Base-by-base conservation (phyloP, 768 basidiomycete genomes). In the Hydnomerulius pinastri region DNA sequence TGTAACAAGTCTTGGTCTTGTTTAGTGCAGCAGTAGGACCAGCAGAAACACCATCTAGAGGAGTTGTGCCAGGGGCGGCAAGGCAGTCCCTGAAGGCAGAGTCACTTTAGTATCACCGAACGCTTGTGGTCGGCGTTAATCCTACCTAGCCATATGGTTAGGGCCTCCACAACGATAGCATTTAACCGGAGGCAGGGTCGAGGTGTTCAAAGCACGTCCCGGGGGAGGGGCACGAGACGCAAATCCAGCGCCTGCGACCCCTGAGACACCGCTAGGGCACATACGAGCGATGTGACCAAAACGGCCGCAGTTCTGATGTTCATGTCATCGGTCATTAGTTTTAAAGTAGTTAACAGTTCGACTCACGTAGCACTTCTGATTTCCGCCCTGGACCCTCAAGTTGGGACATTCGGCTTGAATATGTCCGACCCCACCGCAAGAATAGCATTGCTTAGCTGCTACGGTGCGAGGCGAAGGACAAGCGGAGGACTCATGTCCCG, bases 391-490 rank as follows among this genome's bases (percentile, higher is more conserved):
- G 25, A 87, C 69, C 65, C 89, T 83, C 67, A 91, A 71, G 65
- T 80, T 92, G 18, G 89, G 90, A 58, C 90, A 92, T 63, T 92
- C 90, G 42, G 90, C 89, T 70, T 88, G 86, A 58, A 91, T 87
- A 66, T 94, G 90, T 53, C 93, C 93, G 57, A 97, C 83, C 45
- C 92, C 94, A 21, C 92, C 90, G 62, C 92, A 97, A 32, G 87
- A 87, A 69, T 94, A 96, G 67, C 93, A 96, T 70, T 95, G 91
- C 71, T 92, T 94, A 25, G 87, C 83, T 43, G 88, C 80, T 38
- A 86, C 87, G 33, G 83, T 86, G 54, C 90, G 82, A 32, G 92
- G 92, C 57, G 83, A 83, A 33, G 91, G 87, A 67, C 93, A 95
- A 48, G 87, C 83, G 48, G 89, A 86, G 17, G 89, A 92, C 70